These are phyloP conservation scores for Saccharomycopsis sp. DNA, from an alignment of 805 yeast species.

Conservation along the genomic window DNA sequence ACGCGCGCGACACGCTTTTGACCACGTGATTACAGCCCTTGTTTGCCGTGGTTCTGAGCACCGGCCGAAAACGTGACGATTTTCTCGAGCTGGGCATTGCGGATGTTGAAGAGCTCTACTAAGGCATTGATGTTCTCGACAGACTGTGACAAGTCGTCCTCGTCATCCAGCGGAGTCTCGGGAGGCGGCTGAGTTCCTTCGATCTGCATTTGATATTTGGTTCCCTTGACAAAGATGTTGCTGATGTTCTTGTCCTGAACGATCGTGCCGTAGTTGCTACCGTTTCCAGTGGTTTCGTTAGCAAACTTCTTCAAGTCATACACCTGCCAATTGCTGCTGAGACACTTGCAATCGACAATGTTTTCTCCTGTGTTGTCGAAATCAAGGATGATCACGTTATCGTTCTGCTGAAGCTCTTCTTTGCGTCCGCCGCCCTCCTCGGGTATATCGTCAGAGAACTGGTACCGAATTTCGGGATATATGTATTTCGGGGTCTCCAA, in stretches of 20 bases:
- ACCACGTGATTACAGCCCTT: neutral
- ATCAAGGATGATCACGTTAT: slow-evolving; percentile 16
- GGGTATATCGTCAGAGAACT: slow-evolving; percentile 15
- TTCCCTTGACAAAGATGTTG: slow-evolving; percentile 13
- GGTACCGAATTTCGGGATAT: slow-evolving; percentile 20
- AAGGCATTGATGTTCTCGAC: slow-evolving; percentile 14
- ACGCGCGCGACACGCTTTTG: too few species aligned
- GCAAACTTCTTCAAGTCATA: slow-evolving; percentile 9
- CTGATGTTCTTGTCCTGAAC: neutral
- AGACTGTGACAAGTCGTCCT: slow-evolving; percentile 9
- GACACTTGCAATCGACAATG: slow-evolving; percentile 12
- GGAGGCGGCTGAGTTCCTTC: neutral
- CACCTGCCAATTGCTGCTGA: slow-evolving; percentile 17
- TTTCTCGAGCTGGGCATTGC: slow-evolving; percentile 18
- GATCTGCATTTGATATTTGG: neutral
- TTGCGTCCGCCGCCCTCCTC: neutral
- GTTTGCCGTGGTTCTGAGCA: too few species aligned
- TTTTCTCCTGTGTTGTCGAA: slow-evolving; percentile 13
- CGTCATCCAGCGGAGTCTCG: neutral
- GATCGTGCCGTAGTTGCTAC: neutral
- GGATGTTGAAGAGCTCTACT: slow-evolving; percentile 15
- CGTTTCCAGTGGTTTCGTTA: slow-evolving; percentile 3
- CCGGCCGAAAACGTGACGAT: slow-evolving; percentile 13
- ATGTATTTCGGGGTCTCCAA: slow-evolving; percentile 16
- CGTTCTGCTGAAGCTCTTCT: slow-evolving; percentile 8